Evolutionary conservation across 2,329 filamentous ascomycete genomes (phyloP).

Genomic region (Huntiella moniliformis): DNA sequence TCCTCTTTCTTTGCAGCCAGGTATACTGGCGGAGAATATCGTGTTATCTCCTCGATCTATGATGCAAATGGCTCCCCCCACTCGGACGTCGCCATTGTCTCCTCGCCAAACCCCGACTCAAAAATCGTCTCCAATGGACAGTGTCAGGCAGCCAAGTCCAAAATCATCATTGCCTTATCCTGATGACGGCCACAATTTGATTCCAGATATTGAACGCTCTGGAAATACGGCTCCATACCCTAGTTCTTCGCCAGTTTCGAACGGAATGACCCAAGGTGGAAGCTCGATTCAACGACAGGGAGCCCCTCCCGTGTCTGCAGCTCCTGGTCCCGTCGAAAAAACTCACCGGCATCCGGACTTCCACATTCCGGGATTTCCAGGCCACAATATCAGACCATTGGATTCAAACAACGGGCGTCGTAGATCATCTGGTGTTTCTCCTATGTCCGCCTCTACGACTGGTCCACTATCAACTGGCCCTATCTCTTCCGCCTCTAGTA

Average conservation of each 20-base stretch:
- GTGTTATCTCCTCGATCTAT: background rate
- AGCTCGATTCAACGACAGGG: too few species aligned
- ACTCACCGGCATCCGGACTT: background rate
- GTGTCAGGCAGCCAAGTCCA: background rate
- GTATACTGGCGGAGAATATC: slow-evolving; percentile 1
- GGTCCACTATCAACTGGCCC: background rate
- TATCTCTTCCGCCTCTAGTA: background rate
- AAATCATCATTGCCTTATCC: slow-evolving; percentile 6
- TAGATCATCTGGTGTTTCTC: slow-evolving; percentile 1
- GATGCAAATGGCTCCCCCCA: background rate
- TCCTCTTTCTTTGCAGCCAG: slow-evolving; percentile 4
- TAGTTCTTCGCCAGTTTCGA: background rate
- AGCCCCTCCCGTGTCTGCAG: background rate
- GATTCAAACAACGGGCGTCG: background rate
- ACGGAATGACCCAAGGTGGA: too few species aligned
- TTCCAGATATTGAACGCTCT: background rate
- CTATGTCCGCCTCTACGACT: background rate
- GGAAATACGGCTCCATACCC: background rate
- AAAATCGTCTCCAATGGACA: background rate
- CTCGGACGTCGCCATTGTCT: too few species aligned
- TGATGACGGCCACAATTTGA: slow-evolving; percentile 4
- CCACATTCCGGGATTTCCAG: background rate
- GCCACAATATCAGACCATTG: background rate
- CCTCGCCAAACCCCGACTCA: background rate
- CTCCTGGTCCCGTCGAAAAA: background rate